A percentile compares a stretch with the other conserved stretches of the same genome.
Conservation (phyloP, 257 asterid genomes). For the Datura wrightii region DNA sequence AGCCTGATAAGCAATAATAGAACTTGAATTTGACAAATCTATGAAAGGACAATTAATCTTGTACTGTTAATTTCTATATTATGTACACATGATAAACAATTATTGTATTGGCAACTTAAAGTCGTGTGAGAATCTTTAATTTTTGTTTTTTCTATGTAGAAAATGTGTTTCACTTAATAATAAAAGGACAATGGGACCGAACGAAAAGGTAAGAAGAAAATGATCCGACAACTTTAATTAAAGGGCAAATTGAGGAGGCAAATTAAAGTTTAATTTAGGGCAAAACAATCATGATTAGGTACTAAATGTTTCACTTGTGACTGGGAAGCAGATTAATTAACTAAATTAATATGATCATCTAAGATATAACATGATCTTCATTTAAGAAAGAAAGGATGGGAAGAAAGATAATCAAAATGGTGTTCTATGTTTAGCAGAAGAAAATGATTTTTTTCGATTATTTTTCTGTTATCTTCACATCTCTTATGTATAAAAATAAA, state of each 20-base stretch:
- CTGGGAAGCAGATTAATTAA: neutral
- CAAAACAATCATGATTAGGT: neutral
- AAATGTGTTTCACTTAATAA: neutral
- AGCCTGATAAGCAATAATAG: neutral
- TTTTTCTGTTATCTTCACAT: neutral
- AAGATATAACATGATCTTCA: neutral
- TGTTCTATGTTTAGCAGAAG: too few relatives aligned
- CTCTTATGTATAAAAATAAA: neutral
- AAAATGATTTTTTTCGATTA: too few relatives aligned
- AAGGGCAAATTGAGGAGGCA: neutral
- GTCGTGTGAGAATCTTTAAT: neutral
- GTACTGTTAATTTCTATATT: neutral
- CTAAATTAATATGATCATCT: neutral
- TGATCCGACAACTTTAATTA: slow-evolving; percentile 6
- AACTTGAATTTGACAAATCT: neutral
- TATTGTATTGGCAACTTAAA: neutral
- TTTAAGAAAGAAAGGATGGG: neutral
- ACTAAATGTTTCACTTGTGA: slow-evolving; percentile 7
- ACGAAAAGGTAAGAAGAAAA: slow-evolving; percentile 7
- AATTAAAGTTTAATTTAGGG: neutral
- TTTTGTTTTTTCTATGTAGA: neutral
- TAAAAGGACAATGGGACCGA: slow-evolving; percentile 15
- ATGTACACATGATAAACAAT: neutral
- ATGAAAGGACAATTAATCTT: neutral
- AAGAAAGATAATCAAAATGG: neutral